Evolutionary conservation across 768 basidiomycete genomes (phyloP), one percentile per base, ranked within the genome.

Genomic region (Termitomyces titanicus): DNA sequence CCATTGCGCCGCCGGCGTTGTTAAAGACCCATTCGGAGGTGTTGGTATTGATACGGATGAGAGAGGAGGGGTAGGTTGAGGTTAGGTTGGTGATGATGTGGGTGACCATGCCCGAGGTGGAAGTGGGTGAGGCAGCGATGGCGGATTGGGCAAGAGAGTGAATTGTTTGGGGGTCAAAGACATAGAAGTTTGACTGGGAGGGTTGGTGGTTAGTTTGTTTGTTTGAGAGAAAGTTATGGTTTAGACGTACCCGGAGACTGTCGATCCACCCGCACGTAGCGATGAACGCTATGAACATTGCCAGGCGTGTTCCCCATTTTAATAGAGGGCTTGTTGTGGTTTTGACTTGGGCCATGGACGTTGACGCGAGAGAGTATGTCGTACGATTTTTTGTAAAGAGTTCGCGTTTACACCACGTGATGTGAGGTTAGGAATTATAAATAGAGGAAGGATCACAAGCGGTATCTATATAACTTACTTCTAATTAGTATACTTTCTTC

Each of bases 1-100:
- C 94, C 95, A 96, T 98, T 0, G 94, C 94, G 56, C 97, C 97
- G 11, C 95, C 97, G 0, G 96, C 95, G 64, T 98, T 98, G 77
- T 86, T 98, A 73, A 96, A 90, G 24, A 97, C 83, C 96, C 96
- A 98, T 65, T 98, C 94, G 35, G 76, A 75, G 20, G 80, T 67
- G 73, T 88, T 64, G 47, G 82, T 60, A 66, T 84, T 82, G 59
- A 91, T 53, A 18, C 72, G 74, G 39, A 85, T 78, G n/a, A 75
- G 59, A 29, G 76, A 75, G 46, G 80, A 64, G 0, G 91, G 84
- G 67, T 94, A 88, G 1, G 83, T 85, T 15, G 73, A 69, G 7
- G 86, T 87, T 58, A 98, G 87, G 69, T 93, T 91, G 25, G 81
- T 65, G 54, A 95, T 75, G 61, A 98, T 93, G 69, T 93, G 86